Base-by-base conservation (phyloP, 1,139 yeast species). In the Protomyces macrosporus region DNA sequence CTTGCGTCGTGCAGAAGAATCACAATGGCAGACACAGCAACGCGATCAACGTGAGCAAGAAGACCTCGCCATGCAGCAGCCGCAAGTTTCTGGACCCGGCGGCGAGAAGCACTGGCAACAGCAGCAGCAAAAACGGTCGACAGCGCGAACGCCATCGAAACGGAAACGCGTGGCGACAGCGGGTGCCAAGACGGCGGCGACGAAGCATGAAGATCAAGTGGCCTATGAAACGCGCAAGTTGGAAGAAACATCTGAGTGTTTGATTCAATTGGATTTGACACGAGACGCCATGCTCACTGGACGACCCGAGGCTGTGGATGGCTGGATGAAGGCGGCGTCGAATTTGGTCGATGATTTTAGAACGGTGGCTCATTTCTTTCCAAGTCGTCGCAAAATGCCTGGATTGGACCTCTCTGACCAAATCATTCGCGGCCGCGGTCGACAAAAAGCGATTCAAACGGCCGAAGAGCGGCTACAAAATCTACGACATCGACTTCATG, bases 321-420 rank as follows among this genome's bases (percentile, higher is more conserved):
- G 90, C 10, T 93, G 98, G 98, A 81, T 88, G 69, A 90, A 90
- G 68, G 78, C 86, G 10, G 97, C 95, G 0, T 82, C 88, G 2
- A 95, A 88, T 68, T 78, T 95, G 64, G 84, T 91, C 55, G 96
- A 89, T 71, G 84, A 88, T 68, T 91, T 93, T 72, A 82, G 87
- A 37, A 83, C 85, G 64, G 90, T 89, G 6, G 82, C 86, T 65
- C 84, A 84, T 69, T 88, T 93, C 69, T 91, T 88, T 72, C 89
- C 93, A 0, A 42, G 48, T 16, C n/a, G 16, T 23, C n/a, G 16
- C 30, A 42, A 42, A 32, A 42, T 14, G 48, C 48, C 48, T 42
- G 48, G 16, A 14, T 9, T 32, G 10, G 32, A 4, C n/a, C 48
- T 42, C 12, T 14, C 48, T 14, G 32, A 42, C 30, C 48, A 42